Evolutionary conservation across 2,329 filamentous ascomycete species (phyloP).

Genomic region (Apiospora aurea): DNA sequence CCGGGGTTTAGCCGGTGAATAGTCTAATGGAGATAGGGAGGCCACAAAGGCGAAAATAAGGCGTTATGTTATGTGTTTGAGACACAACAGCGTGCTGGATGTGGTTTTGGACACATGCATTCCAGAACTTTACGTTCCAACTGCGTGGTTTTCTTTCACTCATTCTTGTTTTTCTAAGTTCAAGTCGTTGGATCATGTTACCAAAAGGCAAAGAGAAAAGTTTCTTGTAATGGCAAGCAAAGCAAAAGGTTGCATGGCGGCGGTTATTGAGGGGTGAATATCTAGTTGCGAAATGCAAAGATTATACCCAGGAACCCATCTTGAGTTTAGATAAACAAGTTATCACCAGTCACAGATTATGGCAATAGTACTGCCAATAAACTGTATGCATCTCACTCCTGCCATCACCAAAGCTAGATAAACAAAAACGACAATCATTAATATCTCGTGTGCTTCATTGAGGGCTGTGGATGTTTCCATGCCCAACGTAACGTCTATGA

Average conservation of each 20-base stretch:
- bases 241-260: neutral
- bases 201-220: neutral
- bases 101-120: neutral
- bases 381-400: neutral
- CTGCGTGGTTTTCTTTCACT: neutral
- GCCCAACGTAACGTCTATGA: neutral
- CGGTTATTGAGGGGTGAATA: neutral
- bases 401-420: neutral
- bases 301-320: neutral
- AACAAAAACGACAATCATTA: neutral
- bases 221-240: neutral
- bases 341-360: neutral
- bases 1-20: neutral
- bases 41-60: conserved; percentile 4
- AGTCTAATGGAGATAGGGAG: neutral
- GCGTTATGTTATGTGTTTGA: conserved; percentile 5
- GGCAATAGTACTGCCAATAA: neutral
- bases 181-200: neutral
- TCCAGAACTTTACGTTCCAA: conserved; percentile 6
- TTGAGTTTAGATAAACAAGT: neutral
- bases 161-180: neutral
- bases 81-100: neutral
- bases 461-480: neutral
- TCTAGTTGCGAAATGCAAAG: conserved; percentile 2
- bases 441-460: neutral